Evolutionary conservation across 2,329 filamentous ascomycete genomes (phyloP), one percentile per base, ranked within the genome.

Genomic region (Stagonosporopsis vannaccii): DNA sequence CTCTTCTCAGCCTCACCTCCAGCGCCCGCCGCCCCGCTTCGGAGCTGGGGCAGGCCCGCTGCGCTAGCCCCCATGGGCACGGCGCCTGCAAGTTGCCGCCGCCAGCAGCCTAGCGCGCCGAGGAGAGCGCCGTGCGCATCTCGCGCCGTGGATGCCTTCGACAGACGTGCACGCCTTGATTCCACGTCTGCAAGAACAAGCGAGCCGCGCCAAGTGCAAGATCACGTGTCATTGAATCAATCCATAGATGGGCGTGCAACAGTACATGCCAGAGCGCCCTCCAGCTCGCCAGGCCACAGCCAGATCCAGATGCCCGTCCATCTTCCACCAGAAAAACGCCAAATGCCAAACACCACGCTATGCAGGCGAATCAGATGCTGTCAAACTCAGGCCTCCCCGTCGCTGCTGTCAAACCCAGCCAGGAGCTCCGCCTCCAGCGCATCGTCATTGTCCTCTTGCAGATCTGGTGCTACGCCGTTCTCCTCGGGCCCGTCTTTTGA

Each of bases 401-500:
- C 63, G 25, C 66, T 65, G 30, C 63, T 68, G 25, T 66, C 62
- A 25, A 69, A 67, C 6, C 65, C 68, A 15, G 76, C 76, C 78
- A 68, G 81, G 82, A 65, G 71, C 77, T 77, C 77, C 2, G 72
- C 76, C 25, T 75, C 72, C 12, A 71, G 60, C 9, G 58, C 73
- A n/a, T 85, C 83, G 72, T 88, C 87, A 45, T 88, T 74, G 64
- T 87, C 71, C 11, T 65, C 64, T 22, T 71, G 81, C 50, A 84
- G 83, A 26, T 75, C 77, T 2, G 70, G 57, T 54, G 58, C 63
- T 61, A 63, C 64, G 22, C 62, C 72, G 17, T 67, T 70, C 22
- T 62, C 63, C 47, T 69, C 75, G 9, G 65, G 65, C 13, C 72
- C 66, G 46, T 79, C 80, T 26, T 78, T 76, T n/a, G 77, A 77